Evolutionary conservation across 768 basidiomycete species (phyloP).

Genomic region (Agaricus sinodeliciosus): DNA sequence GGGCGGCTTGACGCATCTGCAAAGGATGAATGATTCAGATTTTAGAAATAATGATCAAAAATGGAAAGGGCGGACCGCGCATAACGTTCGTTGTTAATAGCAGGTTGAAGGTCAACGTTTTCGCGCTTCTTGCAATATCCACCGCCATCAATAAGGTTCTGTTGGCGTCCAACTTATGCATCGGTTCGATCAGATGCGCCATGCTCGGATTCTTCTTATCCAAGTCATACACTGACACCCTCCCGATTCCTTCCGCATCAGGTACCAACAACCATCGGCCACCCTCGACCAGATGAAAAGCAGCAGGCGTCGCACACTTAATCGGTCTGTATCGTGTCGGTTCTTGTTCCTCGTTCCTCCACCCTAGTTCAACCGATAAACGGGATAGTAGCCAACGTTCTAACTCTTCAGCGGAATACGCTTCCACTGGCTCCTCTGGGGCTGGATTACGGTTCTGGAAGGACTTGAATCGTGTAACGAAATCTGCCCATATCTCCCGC

Average conservation of each 20-base stretch:
- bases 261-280: slow-evolving; percentile 10
- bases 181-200: slow-evolving; percentile 6
- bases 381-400: slow-evolving; percentile 8
- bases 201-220: slow-evolving; percentile 1
- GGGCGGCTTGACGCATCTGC: slow-evolving; percentile 1
- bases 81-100: slow-evolving; percentile 5
- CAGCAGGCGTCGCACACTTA: slow-evolving; percentile 2
- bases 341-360: slow-evolving; percentile 9
- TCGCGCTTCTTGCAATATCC: slow-evolving; percentile 1
- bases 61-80: neutral
- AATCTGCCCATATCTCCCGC: slow-evolving; percentile 2
- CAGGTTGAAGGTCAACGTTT: slow-evolving; percentile 5
- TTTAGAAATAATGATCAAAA: neutral
- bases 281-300: slow-evolving; percentile 9
- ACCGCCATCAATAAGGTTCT: slow-evolving; percentile 9
- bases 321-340: slow-evolving; percentile 6
- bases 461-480: slow-evolving; percentile 6
- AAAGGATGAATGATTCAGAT: neutral
- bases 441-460: slow-evolving; percentile 4
- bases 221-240: slow-evolving; percentile 9
- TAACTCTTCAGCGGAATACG: slow-evolving; percentile 4
- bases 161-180: slow-evolving; percentile 9
- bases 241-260: slow-evolving; percentile 7
- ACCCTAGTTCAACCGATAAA: slow-evolving; percentile 9
- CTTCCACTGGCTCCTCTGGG: slow-evolving; percentile 9